Evolutionary conservation across 2,329 filamentous ascomycete species (phyloP).

Genomic region (Colletotrichum simmondsii): DNA sequence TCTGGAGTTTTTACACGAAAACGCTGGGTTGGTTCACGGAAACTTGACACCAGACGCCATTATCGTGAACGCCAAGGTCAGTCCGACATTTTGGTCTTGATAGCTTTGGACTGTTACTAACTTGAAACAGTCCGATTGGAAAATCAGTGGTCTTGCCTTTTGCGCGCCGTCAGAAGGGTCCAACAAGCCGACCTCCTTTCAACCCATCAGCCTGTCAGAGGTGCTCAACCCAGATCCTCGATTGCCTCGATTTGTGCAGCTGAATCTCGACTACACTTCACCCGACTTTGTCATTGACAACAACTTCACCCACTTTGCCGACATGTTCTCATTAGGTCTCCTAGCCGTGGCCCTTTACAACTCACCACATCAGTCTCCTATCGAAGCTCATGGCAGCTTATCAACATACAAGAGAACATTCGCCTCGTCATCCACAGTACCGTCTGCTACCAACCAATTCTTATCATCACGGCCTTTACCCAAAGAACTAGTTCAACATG

Average conservation of each 20-base stretch:
- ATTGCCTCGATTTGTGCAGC: conserved; percentile 83
- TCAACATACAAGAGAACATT: conserved; percentile 90
- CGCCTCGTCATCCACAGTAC: conserved; percentile 80
- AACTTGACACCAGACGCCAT: conserved; percentile 95
- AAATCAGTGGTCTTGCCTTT: conserved; percentile 94
- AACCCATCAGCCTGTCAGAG: conserved; percentile 85
- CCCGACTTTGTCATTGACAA: conserved; percentile 95
- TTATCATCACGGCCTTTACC: conserved; percentile 83
- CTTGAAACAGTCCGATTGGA: conserved; percentile 85
- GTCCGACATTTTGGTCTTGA: conserved; percentile 38
- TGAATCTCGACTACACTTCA: conserved; percentile 92
- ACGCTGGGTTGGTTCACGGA: conserved; percentile 90
- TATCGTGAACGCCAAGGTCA: conserved; percentile 90
- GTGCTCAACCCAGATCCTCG: conserved; percentile 86
- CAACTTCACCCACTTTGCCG: conserved; percentile 83
- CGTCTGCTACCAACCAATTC: conserved; percentile 85
- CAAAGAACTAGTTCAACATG: conserved; percentile 77
- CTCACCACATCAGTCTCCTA: conserved; percentile 87
- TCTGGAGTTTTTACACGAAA: conserved; percentile 94
- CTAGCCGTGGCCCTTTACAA: conserved; percentile 93
- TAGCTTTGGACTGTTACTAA: conserved; percentile 40
- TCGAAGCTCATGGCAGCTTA: conserved; percentile 83
- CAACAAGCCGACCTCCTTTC: conserved; percentile 78
- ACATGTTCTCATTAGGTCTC: conserved; percentile 94
- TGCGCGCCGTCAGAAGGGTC: conserved; percentile 83